Base-by-base conservation (phyloP, 2,329 filamentous ascomycete genomes). In the Akanthomyces muscarius region DNA sequence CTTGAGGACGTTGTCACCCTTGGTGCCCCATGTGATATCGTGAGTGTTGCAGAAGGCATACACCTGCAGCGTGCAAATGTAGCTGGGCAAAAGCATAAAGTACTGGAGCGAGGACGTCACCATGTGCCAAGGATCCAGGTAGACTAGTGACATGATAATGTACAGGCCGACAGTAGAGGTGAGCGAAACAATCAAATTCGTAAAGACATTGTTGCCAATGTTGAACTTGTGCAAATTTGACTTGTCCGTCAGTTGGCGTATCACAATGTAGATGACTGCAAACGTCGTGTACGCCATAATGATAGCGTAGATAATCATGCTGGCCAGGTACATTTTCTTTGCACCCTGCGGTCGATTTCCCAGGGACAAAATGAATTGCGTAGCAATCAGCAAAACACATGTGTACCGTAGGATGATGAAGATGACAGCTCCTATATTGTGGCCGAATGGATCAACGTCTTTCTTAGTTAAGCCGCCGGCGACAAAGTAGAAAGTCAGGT, bases 11-110 rank as follows among this genome's bases (percentile, higher is more conserved):
- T 99, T 99, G 82, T 99, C 95, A 63, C 95, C 95, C 78, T 99
- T 99, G 52, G 95, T 99, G 51, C 95, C 95, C 95, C 95, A 99
- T 0, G 93, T 96, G 23, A 99, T 92, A 74, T 99, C 95, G 84
- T 99, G 95, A 0, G 94, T 96, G 79, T 99, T 99, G 81, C 95
- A 98, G 77, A 99, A 99, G 50, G 95, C 95, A 77, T 99, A 99
- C 23, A 98, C 92, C 76, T 99, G 95, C 2, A 99, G 83, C 0
- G 92, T 98, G 80, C 95, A 98, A 76, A 99, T 96, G 80, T 98
- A 99, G 45, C 84, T 89, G 0, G 95, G 95, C 42, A 99, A 82
- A 30, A 99, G 86, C 53, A 93, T 84, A 74, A 99, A 97, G 81
- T 99, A 99, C 74, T 97, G 93, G 0, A 83, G 86, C 0, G 91